Percentiles rank a stretch among this genome's conserved stretches.
Conservation (phyloP, 331 rosid genomes). For the Arachis monticola region DNA sequence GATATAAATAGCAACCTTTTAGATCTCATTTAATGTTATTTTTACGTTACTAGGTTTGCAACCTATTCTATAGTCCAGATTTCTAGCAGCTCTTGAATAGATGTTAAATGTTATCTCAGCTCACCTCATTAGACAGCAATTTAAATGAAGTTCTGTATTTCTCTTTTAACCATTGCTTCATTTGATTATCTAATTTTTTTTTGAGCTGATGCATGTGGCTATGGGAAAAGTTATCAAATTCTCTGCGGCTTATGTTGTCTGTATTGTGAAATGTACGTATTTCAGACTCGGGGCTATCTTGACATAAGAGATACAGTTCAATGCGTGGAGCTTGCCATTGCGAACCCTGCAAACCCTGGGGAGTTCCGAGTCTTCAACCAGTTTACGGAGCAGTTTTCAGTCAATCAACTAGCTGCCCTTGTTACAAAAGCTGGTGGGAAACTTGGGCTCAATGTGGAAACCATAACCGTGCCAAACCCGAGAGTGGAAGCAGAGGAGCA, state of each 20-base stretch:
- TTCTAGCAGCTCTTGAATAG: neutral
- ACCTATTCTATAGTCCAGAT: neutral
- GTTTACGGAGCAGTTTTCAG: slow-evolving; percentile 92
- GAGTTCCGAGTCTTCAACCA: slow-evolving; percentile 96
- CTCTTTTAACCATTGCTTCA: neutral
- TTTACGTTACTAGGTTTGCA: neutral
- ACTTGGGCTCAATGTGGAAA: slow-evolving; percentile 77
- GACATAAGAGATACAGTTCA: slow-evolving; percentile 98
- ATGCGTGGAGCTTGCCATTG: slow-evolving; percentile 94
- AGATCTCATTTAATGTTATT: too few relatives aligned
- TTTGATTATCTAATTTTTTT: slow-evolving; percentile 7
- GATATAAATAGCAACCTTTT: neutral
- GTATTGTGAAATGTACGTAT: slow-evolving; percentile 31
- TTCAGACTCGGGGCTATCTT: slow-evolving; percentile 94
- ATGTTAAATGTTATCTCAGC: slow-evolving; percentile 10
- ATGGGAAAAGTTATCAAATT: neutral
- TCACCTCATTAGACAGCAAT: neutral
- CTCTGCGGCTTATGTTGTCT: slow-evolving; percentile 15
- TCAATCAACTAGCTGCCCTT: slow-evolving; percentile 86
- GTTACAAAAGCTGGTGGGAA: slow-evolving; percentile 84
- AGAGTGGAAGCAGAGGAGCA: slow-evolving; percentile 98
- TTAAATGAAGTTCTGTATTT: neutral
- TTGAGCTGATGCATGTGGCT: slow-evolving; percentile 5
- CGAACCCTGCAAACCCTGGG: slow-evolving; percentile 83
- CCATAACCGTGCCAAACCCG: slow-evolving; percentile 88